Evolutionary conservation across 768 basidiomycete species (phyloP).

Genomic region (Lentinula guzmanii): DNA sequence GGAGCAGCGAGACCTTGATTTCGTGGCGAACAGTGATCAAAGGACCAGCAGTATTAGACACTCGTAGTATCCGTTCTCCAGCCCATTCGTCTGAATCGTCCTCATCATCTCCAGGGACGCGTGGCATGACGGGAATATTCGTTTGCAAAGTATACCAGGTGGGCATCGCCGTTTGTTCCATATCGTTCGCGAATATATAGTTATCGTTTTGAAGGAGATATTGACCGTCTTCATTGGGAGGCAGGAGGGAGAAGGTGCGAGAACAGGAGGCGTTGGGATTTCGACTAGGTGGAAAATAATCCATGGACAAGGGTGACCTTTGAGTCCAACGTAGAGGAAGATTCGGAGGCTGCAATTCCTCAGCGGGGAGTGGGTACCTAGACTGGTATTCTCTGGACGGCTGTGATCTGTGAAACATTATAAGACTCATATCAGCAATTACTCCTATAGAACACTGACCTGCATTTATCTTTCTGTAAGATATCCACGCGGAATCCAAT

Average conservation of each 20-base stretch:
- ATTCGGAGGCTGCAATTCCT: conserved; percentile 57
- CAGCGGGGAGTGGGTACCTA: conserved; percentile 51
- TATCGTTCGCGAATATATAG: conserved; percentile 40
- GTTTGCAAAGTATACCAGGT: conserved; percentile 60
- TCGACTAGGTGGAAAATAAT: conserved; percentile 28
- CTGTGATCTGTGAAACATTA: conserved; percentile 26
- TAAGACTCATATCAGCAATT: neutral
- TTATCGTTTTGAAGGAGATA: conserved; percentile 46
- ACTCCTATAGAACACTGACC: conserved; percentile 34
- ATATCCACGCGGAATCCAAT: conserved; percentile 51
- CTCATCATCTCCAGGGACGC: conserved; percentile 10
- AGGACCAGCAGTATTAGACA: conserved; percentile 41
- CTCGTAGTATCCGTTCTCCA: conserved; percentile 31
- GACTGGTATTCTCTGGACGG: conserved; percentile 34
- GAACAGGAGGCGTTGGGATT: conserved; percentile 17
- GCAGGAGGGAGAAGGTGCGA: conserved; percentile 46
- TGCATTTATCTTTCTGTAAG: conserved; percentile 59
- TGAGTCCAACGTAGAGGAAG: conserved; percentile 51
- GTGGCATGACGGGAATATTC: conserved; percentile 38
- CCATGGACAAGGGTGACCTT: conserved; percentile 46
- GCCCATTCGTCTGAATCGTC: conserved; percentile 32
- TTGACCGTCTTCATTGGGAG: conserved; percentile 35
- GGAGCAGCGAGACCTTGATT: conserved; percentile 45
- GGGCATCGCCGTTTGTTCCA: conserved; percentile 19
- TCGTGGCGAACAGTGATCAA: conserved; percentile 54